Conservation (phyloP, 768 basidiomycete species). For the Suillus tomentosus region DNA sequence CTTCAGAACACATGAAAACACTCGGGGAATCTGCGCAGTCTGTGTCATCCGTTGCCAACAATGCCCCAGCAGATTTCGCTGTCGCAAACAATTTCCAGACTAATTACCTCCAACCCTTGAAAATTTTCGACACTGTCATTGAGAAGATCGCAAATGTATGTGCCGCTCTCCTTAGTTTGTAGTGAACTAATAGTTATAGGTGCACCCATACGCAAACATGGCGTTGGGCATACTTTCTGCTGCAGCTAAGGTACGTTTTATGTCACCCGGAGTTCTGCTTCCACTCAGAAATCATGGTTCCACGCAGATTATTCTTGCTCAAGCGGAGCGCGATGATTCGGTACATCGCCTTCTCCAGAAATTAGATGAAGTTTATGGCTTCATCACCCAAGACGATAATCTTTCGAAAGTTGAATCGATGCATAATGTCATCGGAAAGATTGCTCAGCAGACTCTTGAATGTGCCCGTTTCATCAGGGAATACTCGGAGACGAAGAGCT, state of each 20-base stretch:
- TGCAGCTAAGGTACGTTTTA: constrained; percentile 2
- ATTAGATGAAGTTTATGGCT: neutral
- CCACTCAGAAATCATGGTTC: too few species aligned
- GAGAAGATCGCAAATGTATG: neutral
- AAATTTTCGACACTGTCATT: neutral
- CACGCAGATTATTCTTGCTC: constrained; percentile 8
- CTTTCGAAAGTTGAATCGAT: neutral
- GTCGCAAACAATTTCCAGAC: neutral
- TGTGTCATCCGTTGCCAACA: neutral
- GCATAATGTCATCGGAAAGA: neutral
- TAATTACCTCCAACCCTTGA: constrained; percentile 6
- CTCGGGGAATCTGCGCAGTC: neutral
- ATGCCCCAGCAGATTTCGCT: neutral
- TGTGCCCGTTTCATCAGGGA: constrained; percentile 31
- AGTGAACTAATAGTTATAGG: neutral
- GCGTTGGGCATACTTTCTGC: constrained; percentile 3
- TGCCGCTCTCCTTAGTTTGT: neutral
- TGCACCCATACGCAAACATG: constrained; percentile 14
- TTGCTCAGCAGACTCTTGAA: constrained; percentile 26
- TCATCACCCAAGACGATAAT: constrained; percentile 1
- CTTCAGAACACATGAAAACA: neutral
- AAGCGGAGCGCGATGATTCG: constrained; percentile 7
- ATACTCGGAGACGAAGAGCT: constrained; percentile 27
- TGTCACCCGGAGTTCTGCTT: too few species aligned
- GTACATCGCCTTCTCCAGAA: constrained; percentile 1